These are phyloP conservation scores for Cyphellophora attinorum DNA, from an alignment of 2,329 filamentous ascomycete species.

Conservation along the genomic window DNA sequence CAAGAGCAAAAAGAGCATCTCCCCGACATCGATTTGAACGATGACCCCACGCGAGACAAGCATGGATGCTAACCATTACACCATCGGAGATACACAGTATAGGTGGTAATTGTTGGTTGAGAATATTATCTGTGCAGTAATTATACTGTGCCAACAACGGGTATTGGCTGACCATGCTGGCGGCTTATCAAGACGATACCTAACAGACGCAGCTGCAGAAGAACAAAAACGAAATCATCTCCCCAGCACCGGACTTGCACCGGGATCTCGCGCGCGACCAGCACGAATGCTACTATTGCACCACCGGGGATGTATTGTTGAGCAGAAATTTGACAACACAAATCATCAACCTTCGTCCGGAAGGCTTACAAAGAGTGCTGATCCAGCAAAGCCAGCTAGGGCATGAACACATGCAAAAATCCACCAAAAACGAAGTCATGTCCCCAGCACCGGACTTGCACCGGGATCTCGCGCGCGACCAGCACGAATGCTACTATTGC, in stretches of 20 bases:
- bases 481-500: conserved; percentile 1
- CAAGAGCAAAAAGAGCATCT: conserved; percentile 1
- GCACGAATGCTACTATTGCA: conserved; percentile 1
- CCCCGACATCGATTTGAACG: conserved; percentile 10
- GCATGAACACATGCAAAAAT: too few relatives aligned
- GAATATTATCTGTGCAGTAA: not conserved
- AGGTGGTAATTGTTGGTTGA: not conserved
- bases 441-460: not conserved
- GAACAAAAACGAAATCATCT: not conserved
- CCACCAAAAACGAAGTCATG: not conserved
- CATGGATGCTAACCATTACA: conserved; percentile 10
- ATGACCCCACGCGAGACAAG: conserved; percentile 8
- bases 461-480: not conserved
- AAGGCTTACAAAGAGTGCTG: too few relatives aligned
- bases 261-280: not conserved
- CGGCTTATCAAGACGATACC: too few relatives aligned
- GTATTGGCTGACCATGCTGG: too few relatives aligned
- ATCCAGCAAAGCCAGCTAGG: too few relatives aligned
- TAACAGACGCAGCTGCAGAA: not conserved
- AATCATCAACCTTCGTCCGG: too few relatives aligned
- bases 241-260: not conserved
- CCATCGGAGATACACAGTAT: conserved; percentile 10
- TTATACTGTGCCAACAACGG: not conserved
- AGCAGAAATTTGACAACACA: too few relatives aligned
- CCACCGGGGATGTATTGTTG: not conserved